Conservation (phyloP, 495 filamentous ascomycete genomes). For the Xylaria bambusicola region DNA sequence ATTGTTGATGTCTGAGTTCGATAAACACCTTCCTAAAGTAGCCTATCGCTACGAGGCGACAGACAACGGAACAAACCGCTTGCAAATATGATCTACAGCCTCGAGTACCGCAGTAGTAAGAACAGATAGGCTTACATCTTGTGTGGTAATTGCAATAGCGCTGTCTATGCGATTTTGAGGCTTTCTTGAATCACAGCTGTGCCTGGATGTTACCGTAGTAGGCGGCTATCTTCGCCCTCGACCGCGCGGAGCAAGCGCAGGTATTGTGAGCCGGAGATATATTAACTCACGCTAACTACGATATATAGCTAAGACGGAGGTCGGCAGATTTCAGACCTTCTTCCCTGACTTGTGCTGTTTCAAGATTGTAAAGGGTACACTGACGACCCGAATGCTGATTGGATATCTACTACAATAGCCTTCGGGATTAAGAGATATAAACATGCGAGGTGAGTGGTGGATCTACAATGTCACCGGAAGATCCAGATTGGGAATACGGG, state of each 20-base stretch:
- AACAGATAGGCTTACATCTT: neutral
- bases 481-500: slow-evolving; percentile 1
- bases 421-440: neutral
- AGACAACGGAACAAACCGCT: neutral
- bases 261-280: neutral
- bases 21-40: neutral
- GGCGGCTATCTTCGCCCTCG: slow-evolving; percentile 6
- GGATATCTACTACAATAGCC: neutral
- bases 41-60: neutral
- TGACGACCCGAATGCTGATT: slow-evolving; percentile 11
- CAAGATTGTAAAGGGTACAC: slow-evolving; percentile 2
- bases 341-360: slow-evolving; percentile 6
- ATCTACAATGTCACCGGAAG: slow-evolving; percentile 1
- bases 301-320: slow-evolving; percentile 9
- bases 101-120: neutral
- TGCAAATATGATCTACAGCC: neutral
- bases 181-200: neutral
- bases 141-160: neutral
- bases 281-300: neutral
- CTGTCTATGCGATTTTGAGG: neutral
- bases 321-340: neutral
- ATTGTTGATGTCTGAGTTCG: neutral
- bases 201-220: slow-evolving; percentile 14
- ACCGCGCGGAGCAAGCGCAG: neutral
- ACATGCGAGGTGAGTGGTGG: neutral